Evolutionary conservation across 768 basidiomycete genomes (phyloP).

Genomic region (Imleria badia): DNA sequence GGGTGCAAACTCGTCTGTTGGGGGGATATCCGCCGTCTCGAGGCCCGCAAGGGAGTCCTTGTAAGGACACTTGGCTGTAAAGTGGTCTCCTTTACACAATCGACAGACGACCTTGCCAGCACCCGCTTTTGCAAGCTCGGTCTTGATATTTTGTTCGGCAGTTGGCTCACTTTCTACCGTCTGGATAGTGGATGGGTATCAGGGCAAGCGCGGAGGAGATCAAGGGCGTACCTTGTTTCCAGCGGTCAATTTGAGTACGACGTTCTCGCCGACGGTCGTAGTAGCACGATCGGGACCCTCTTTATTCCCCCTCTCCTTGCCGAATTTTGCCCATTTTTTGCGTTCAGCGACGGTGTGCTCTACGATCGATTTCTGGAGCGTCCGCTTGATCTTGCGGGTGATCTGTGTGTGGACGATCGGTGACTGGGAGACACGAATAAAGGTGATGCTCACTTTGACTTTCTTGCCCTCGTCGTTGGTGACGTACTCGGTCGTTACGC

Average conservation of each 20-base stretch:
- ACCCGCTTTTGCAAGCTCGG: conserved; percentile 66
- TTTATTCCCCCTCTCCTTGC: conserved; percentile 82
- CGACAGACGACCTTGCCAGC: conserved; percentile 90
- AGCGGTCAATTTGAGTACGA: conserved; percentile 58
- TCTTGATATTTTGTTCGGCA: conserved; percentile 65
- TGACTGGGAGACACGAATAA: not conserved
- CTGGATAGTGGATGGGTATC: conserved; percentile 32
- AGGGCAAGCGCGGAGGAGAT: not conserved
- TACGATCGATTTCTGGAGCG: conserved; percentile 88
- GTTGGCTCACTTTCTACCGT: conserved; percentile 64
- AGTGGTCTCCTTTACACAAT: conserved; percentile 95
- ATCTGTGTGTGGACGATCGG: conserved; percentile 48
- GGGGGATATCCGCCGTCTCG: conserved; percentile 50
- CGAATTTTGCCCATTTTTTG: conserved; percentile 93
- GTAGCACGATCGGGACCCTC: conserved; percentile 92
- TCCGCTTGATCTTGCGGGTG: conserved; percentile 82
- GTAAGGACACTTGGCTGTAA: conserved; percentile 98
- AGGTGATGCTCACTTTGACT: conserved; percentile 65
- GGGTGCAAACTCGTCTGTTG: conserved; percentile 37
- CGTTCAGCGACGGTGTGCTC: conserved; percentile 93
- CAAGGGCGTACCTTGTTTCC: conserved; percentile 56
- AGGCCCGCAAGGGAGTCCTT: conserved; percentile 88
- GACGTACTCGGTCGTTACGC: conserved; percentile 78
- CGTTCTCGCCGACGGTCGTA: conserved; percentile 83
- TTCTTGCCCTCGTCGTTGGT: conserved; percentile 93